A percentile compares a stretch with the other conserved stretches of the same genome.
Conservation (phyloP, 2,329 filamentous ascomycete species). For the Huntiella omanensis region DNA sequence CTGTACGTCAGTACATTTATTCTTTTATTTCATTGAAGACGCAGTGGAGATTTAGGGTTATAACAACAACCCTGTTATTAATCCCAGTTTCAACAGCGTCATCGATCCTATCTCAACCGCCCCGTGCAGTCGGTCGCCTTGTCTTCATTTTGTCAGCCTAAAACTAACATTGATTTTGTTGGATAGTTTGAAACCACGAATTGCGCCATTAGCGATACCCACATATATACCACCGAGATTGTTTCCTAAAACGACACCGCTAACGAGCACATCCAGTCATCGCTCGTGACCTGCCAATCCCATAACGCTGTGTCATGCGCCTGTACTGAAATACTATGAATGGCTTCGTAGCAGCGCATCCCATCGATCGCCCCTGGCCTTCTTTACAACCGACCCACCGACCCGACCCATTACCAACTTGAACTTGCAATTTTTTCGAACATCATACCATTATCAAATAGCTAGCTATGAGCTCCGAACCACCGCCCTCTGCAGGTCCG, state of each 20-base stretch:
- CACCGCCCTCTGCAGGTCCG: not conserved
- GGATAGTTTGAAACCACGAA: too few species aligned
- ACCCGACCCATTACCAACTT: constrained; percentile 4
- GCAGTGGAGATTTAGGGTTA: too few species aligned
- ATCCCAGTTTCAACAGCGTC: too few species aligned
- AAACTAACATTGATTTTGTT: too few species aligned
- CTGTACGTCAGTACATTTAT: too few species aligned
- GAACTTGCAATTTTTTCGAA: not conserved
- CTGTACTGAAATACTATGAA: constrained; percentile 10
- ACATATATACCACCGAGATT: not conserved
- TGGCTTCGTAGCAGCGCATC: constrained; percentile 1
- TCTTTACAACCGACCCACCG: constrained; percentile 1
- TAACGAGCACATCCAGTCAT: not conserved
- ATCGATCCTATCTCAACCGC: too few species aligned
- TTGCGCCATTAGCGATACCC: not conserved
- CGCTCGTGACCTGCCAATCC: not conserved
- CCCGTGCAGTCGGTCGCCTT: too few species aligned
- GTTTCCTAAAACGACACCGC: not conserved
- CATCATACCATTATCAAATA: not conserved
- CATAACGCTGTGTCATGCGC: not conserved
- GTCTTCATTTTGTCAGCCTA: too few species aligned
- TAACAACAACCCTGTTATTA: too few species aligned
- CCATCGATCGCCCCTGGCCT: constrained; percentile 7
- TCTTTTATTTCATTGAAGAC: too few species aligned
- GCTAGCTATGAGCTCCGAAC: constrained; percentile 3